Conservation (phyloP, 352 stramenopile species). For the Thalassiosira mediterranea region DNA sequence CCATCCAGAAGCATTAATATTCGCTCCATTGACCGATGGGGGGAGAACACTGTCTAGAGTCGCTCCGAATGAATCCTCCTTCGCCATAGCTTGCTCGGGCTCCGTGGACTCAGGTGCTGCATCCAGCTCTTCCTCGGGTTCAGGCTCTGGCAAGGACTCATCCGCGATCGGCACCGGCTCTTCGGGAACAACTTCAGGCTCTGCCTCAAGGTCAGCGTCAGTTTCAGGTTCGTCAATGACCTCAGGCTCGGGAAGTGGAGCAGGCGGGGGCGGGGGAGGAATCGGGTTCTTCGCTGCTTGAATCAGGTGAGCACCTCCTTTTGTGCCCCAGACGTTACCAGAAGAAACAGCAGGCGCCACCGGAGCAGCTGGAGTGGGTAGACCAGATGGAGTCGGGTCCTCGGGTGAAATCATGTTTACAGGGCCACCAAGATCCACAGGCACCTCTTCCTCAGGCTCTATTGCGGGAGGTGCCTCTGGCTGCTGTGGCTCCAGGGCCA, state of each 20-base stretch:
- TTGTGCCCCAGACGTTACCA: slow-evolving; percentile 83
- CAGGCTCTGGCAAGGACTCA: slow-evolving; percentile 23
- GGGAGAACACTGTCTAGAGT: slow-evolving; percentile 46
- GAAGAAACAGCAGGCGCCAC: slow-evolving; percentile 11
- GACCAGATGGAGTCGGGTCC: slow-evolving; percentile 60
- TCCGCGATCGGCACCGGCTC: slow-evolving; percentile 12
- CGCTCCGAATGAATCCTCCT: slow-evolving; percentile 31
- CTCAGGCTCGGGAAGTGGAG: slow-evolving; percentile 10
- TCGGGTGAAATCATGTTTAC: slow-evolving; percentile 29
- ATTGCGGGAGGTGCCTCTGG: slow-evolving; percentile 10
- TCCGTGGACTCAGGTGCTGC: slow-evolving; percentile 9
- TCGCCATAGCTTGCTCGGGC: slow-evolving; percentile 19
- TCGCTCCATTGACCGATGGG: slow-evolving; percentile 55
- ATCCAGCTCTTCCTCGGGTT: slow-evolving; percentile 2
- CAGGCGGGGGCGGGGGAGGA: slow-evolving; percentile 28
- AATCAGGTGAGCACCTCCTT: slow-evolving; percentile 81
- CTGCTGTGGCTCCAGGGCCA: slow-evolving; percentile 23
- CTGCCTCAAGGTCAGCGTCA: background rate
- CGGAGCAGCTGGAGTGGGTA: slow-evolving; percentile 13
- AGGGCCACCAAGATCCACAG: slow-evolving; percentile 23
- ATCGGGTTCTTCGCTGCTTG: slow-evolving; percentile 66
- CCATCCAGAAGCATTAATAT: slow-evolving; percentile 63
- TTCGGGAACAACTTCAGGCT: slow-evolving; percentile 22
- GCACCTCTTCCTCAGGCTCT: slow-evolving; percentile 17
- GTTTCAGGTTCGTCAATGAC: slow-evolving; percentile 2